A percentile compares a stretch with the other conserved stretches of the same genome.
phyloP scores from a whole-genome alignment of 2,329 filamentous ascomycete genomes.

The Trichoderma afroharzianum region DNA sequence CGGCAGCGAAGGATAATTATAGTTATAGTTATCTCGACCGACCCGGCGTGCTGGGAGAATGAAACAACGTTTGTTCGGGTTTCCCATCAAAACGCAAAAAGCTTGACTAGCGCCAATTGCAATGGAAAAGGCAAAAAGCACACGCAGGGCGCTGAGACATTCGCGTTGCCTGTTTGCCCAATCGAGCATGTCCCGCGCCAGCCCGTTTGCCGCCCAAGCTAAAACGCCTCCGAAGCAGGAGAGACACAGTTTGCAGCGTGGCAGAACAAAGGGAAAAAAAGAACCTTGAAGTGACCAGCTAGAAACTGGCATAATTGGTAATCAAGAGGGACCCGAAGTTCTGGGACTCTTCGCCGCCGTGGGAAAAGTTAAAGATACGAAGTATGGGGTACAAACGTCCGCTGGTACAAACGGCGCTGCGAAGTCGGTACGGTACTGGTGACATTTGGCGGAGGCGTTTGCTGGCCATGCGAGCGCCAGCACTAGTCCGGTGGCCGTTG shows the following conservation, averaged over 20 bases:
- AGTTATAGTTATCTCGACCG: not conserved
- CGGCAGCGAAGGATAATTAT: not conserved
- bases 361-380: conserved; percentile 9
- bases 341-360: not conserved
- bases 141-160: conserved; percentile 1
- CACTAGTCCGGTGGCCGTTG: not conserved
- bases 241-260: not conserved
- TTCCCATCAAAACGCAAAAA: not conserved
- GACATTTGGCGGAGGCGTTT: not conserved
- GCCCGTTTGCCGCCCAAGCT: conserved; percentile 9
- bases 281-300: not conserved
- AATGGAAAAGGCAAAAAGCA: not conserved
- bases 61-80: not conserved
- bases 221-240: conserved; percentile 4
- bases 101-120: not conserved
- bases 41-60: not conserved
- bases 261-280: not conserved
- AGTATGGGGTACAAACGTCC: not conserved
- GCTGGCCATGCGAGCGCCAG: not conserved
- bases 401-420: not conserved
- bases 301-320: not conserved
- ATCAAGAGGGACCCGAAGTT: not conserved
- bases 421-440: not conserved
- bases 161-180: not conserved
- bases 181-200: not conserved